A percentile compares a stretch with the other conserved stretches of the same genome.
phyloP scores from a whole-genome alignment of 1,139 yeast species.

The Zygoascus sp. region DNA sequence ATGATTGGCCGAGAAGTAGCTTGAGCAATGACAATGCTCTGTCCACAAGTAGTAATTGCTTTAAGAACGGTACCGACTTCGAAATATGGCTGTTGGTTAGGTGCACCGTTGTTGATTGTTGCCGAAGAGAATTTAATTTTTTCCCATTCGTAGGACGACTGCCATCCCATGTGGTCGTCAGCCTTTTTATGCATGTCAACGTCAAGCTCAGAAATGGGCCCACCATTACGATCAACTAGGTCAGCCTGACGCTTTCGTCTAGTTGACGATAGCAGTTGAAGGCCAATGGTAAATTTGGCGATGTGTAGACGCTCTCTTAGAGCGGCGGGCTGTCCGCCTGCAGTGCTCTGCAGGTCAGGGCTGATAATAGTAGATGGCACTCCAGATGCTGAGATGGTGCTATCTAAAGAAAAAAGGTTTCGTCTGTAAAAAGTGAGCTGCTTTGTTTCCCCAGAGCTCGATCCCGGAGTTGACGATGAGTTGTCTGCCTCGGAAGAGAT shows the following conservation, averaged over 20 bases:
- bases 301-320: constrained; percentile 7
- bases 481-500: neutral
- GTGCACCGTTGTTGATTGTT: constrained; percentile 18
- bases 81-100: constrained; percentile 17
- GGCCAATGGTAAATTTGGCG: constrained; percentile 9
- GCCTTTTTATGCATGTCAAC: neutral
- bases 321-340: neutral
- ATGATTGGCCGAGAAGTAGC: constrained; percentile 43
- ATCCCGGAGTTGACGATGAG: neutral
- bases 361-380: neutral
- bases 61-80: constrained; percentile 12
- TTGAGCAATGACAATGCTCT: constrained; percentile 6
- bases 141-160: constrained; percentile 11
- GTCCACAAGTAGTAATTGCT: constrained; percentile 13
- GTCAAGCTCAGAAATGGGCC: constrained; percentile 5
- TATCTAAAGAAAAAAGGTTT: constrained; percentile 30
- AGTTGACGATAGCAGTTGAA: constrained; percentile 12
- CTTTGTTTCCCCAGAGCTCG: constrained; percentile 1
- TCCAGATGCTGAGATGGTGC: constrained; percentile 18
- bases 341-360: neutral
- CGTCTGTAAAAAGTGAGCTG: constrained; percentile 32
- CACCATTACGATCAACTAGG: constrained; percentile 11
- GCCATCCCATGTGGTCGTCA: neutral
- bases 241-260: constrained; percentile 9
- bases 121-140: constrained; percentile 18